These are phyloP conservation scores for Candida lessepsii DNA, from an alignment of 805 yeast genomes.

Conservation along the genomic window DNA sequence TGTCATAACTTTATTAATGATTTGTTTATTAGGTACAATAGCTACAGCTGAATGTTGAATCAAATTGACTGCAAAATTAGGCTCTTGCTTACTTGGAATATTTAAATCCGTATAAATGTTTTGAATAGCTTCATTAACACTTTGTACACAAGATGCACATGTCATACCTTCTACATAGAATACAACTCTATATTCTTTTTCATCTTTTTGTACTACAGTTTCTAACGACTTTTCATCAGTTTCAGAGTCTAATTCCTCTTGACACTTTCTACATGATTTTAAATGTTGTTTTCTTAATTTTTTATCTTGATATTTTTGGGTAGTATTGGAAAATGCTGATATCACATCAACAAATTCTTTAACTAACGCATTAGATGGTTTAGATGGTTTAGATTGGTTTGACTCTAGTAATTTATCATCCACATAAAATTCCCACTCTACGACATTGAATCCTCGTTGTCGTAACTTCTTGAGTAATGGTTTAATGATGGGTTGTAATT, in stretches of 20 bases:
- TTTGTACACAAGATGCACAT: slow-evolving; percentile 36
- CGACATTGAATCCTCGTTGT: slow-evolving; percentile 37
- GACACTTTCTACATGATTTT: slow-evolving; percentile 43
- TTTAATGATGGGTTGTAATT: slow-evolving; percentile 16
- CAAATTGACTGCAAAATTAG: slow-evolving; percentile 49
- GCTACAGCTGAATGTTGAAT: slow-evolving; percentile 53
- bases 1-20: slow-evolving; percentile 32
- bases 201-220: slow-evolving; percentile 24
- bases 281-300: slow-evolving; percentile 32
- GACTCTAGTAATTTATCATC: slow-evolving; percentile 20
- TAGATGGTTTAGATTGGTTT: slow-evolving; percentile 11
- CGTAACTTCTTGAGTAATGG: slow-evolving; percentile 25
- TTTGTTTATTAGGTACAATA: slow-evolving; percentile 50
- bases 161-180: slow-evolving; percentile 51
- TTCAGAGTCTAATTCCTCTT: slow-evolving; percentile 17
- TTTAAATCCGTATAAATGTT: slow-evolving; percentile 16
- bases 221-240: slow-evolving; percentile 18
- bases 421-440: slow-evolving; percentile 31
- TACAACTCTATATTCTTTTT: slow-evolving; percentile 44
- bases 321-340: slow-evolving; percentile 15
- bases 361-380: background rate
- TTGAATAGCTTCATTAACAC: slow-evolving; percentile 30
- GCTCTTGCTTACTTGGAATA: slow-evolving; percentile 16
- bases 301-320: slow-evolving; percentile 16
- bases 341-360: slow-evolving; percentile 18